These are phyloP conservation scores for Botrytis cinerea DNA, from an alignment of 2,329 filamentous ascomycete genomes.

Conservation along the genomic window DNA sequence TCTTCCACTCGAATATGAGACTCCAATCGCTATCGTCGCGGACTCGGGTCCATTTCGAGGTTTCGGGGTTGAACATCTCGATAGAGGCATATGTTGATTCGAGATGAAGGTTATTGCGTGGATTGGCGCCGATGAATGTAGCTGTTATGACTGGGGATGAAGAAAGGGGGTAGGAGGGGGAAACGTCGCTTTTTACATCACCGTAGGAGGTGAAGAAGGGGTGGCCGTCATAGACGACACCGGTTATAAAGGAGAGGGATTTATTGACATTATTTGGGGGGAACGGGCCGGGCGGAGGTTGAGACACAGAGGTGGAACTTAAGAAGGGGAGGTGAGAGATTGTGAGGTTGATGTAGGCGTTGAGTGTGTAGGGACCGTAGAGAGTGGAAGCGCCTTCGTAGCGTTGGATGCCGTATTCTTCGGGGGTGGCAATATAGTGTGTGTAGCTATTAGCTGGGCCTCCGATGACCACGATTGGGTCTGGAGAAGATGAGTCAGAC, in stretches of 20 bases:
- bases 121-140: slow-evolving; percentile 83
- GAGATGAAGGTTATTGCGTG: slow-evolving; percentile 80
- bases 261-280: slow-evolving; percentile 77
- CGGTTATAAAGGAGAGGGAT: slow-evolving; percentile 79
- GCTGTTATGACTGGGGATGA: slow-evolving; percentile 56
- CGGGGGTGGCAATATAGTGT: slow-evolving; percentile 72
- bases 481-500: slow-evolving; percentile 44
- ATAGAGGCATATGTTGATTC: slow-evolving; percentile 78
- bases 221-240: slow-evolving; percentile 72
- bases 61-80: slow-evolving; percentile 57
- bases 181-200: slow-evolving; percentile 58
- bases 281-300: slow-evolving; percentile 56
- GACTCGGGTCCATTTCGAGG: slow-evolving; percentile 62
- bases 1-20: slow-evolving; percentile 76
- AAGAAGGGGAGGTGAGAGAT: slow-evolving; percentile 71
- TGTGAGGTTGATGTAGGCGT: slow-evolving; percentile 85
- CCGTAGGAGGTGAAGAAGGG: slow-evolving; percentile 71
- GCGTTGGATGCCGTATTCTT: slow-evolving; percentile 81
- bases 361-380: slow-evolving; percentile 78
- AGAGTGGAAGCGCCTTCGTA: slow-evolving; percentile 96
- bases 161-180: slow-evolving; percentile 59
- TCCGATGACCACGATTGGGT: slow-evolving; percentile 79
- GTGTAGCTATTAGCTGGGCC: slow-evolving; percentile 90
- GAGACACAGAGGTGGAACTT: slow-evolving; percentile 48
- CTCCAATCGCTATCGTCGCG: slow-evolving; percentile 81